phyloP scores from a whole-genome alignment of 192 early-diverging fungal genomes.

The Backusella tarrabulga region DNA sequence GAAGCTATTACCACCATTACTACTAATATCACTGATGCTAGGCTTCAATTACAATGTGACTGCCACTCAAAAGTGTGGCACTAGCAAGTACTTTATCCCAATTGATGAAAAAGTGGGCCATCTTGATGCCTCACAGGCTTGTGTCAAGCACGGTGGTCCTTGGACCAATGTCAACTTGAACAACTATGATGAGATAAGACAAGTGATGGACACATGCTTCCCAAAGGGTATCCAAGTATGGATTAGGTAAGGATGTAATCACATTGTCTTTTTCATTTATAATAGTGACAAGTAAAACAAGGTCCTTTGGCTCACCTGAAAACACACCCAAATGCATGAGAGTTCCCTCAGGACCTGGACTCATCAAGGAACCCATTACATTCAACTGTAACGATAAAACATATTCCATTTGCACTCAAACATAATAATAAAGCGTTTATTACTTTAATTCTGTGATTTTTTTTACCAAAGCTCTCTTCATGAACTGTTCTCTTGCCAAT shows the following conservation, averaged over 20 bases:
- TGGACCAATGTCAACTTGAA: neutral
- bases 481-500: conserved; percentile 85
- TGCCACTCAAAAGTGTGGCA: neutral
- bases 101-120: neutral
- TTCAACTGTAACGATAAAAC: neutral
- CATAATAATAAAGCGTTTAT: neutral
- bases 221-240: neutral
- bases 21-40: too few species aligned
- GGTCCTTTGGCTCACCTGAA: neutral
- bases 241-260: neutral
- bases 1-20: too few species aligned
- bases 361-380: neutral
- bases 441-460: conserved; percentile 55
- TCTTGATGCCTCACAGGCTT: neutral
- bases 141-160: neutral
- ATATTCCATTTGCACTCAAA: neutral
- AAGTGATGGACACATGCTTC: neutral
- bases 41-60: too few species aligned
- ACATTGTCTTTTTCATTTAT: neutral
- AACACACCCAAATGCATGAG: neutral
- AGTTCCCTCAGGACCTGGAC: neutral
- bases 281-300: neutral
- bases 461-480: conserved; percentile 76
- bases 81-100: neutral
- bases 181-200: neutral